Evolutionary conservation across 306 rosid genomes (phyloP).

Genomic region (Quillaja saponaria): DNA sequence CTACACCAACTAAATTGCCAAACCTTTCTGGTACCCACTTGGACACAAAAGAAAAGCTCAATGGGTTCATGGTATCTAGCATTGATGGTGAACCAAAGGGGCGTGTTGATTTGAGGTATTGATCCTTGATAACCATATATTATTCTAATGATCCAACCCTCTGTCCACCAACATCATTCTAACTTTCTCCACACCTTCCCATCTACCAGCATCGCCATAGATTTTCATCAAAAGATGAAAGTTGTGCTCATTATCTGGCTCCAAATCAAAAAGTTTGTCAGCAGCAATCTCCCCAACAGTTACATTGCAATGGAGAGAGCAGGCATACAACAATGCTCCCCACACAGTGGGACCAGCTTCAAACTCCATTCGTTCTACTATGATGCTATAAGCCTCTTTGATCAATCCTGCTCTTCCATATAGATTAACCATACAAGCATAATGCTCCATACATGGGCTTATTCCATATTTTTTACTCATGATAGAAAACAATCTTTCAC

Average conservation of each 20-base stretch:
- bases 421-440: constrained; percentile 85
- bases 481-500: constrained; percentile 55
- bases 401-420: constrained; percentile 83
- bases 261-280: constrained; percentile 74
- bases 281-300: constrained; percentile 76
- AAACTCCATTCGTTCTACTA: constrained; percentile 47
- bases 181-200: constrained; percentile 63
- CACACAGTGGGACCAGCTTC: constrained; percentile 83
- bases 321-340: constrained; percentile 86
- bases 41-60: no score
- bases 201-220: constrained; percentile 58
- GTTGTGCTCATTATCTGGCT: constrained; percentile 81
- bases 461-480: constrained; percentile 71
- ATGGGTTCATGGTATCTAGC: background rate
- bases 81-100: background rate
- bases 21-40: no score
- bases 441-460: constrained; percentile 78
- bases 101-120: background rate
- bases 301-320: constrained; percentile 60
- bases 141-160: constrained; percentile 60
- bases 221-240: constrained; percentile 75
- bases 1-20: no score
- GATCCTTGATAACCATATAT: background rate
- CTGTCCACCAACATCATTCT: constrained; percentile 64
- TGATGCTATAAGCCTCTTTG: constrained; percentile 60